phyloP scores from a whole-genome alignment of 1,284 basidiomycete species.

The Sporisorium scitamineum region DNA sequence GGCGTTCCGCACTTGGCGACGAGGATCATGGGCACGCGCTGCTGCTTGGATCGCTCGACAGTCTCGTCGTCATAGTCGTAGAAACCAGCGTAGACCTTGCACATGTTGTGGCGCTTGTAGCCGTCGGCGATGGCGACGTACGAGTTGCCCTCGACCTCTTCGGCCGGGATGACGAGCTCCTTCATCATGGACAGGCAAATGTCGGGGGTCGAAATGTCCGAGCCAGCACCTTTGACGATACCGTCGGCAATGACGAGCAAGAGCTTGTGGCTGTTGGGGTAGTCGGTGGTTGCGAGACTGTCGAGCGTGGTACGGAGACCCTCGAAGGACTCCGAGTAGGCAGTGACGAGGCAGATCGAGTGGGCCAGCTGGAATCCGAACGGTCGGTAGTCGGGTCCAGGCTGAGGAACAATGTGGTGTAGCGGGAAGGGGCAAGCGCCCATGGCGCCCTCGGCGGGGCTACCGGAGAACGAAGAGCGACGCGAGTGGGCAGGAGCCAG shows the following conservation, averaged over 20 bases:
- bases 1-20: constrained; percentile 83
- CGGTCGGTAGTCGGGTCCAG: constrained; percentile 88
- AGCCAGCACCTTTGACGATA: constrained; percentile 86
- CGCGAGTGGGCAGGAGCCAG: constrained; percentile 70
- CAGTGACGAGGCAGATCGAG: constrained; percentile 95
- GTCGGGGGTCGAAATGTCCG: constrained; percentile 76
- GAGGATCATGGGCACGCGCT: constrained; percentile 92
- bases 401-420: constrained; percentile 90
- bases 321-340: constrained; percentile 96
- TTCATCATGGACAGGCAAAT: constrained; percentile 98
- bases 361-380: constrained; percentile 96
- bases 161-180: constrained; percentile 84
- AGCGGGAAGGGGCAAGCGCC: constrained; percentile 82
- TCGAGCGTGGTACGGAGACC: constrained; percentile 96
- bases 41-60: constrained; percentile 92
- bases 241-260: constrained; percentile 97
- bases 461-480: constrained; percentile 61
- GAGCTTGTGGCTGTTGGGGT: constrained; percentile 97
- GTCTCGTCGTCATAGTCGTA: constrained; percentile 95
- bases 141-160: constrained; percentile 92
- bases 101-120: constrained; percentile 99
- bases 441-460: constrained; percentile 53
- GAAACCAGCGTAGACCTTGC: constrained; percentile 97
- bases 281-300: constrained; percentile 97
- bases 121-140: constrained; percentile 99